A percentile compares a stretch with the other conserved stretches of the same genome.
Conservation (phyloP, 2,329 filamentous ascomycete species). For the Exophiala sp. region DNA sequence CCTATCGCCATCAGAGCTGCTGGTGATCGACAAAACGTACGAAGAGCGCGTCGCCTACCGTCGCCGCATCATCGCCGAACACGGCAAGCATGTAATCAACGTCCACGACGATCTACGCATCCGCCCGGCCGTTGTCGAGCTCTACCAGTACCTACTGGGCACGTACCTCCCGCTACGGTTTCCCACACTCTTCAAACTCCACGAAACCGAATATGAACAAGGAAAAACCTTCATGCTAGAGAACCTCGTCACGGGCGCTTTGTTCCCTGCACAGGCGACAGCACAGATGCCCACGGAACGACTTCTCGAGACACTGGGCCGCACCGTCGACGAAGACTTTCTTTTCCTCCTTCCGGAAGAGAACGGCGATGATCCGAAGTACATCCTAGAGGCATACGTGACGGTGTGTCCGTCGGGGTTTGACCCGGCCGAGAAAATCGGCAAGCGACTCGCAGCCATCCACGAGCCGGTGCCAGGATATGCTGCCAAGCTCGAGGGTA, state of each 20-base stretch:
- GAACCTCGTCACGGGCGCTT: conserved; percentile 44
- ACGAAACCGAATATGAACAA: conserved; percentile 30
- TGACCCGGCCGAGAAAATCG: conserved; percentile 51
- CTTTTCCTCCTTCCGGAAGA: conserved; percentile 50
- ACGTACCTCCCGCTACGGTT: conserved; percentile 54
- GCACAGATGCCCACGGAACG: conserved; percentile 32
- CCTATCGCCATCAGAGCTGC: conserved; percentile 48
- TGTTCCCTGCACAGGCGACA: conserved; percentile 36
- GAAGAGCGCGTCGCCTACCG: conserved; percentile 48
- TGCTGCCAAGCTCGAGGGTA: conserved; percentile 49
- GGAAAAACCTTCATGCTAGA: conserved; percentile 33
- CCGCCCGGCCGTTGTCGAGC: conserved; percentile 48
- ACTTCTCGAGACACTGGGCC: conserved; percentile 46
- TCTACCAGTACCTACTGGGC: conserved; percentile 51
- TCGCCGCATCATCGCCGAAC: conserved; percentile 40
- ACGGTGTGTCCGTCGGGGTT: conserved; percentile 56
- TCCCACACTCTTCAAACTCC: conserved; percentile 47
- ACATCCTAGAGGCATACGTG: conserved; percentile 52
- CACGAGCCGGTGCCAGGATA: conserved; percentile 57
- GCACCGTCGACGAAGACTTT: conserved; percentile 55
- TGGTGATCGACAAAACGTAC: conserved; percentile 57
- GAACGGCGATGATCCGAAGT: conserved; percentile 34
- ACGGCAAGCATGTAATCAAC: conserved; percentile 39
- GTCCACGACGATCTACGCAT: conserved; percentile 38
- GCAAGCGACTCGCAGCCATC: conserved; percentile 48